Evolutionary conservation across 2,329 filamentous ascomycete species (phyloP).

Genomic region (Cucurbitaria berberidis): DNA sequence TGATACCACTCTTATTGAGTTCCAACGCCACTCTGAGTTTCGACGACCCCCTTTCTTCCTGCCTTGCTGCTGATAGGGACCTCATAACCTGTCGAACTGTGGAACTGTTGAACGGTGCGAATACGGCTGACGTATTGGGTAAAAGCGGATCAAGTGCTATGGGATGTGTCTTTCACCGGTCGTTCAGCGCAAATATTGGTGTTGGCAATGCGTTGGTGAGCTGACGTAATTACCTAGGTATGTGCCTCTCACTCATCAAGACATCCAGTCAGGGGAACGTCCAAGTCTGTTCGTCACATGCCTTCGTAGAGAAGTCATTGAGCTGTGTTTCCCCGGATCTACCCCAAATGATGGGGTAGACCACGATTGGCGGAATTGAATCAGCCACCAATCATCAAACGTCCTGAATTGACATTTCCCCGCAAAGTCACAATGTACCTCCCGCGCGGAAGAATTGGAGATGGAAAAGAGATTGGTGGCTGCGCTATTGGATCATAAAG

Average conservation of each 20-base stretch:
- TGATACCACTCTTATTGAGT: no score
- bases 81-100: no score
- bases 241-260: not conserved
- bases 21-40: no score
- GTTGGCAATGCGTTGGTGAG: not conserved
- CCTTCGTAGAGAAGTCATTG: no score
- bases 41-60: no score
- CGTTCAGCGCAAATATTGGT: not conserved
- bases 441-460: slow-evolving; percentile 9
- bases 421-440: slow-evolving; percentile 4
- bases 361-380: slow-evolving; percentile 4
- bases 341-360: slow-evolving; percentile 1
- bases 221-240: not conserved
- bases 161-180: no score
- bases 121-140: no score
- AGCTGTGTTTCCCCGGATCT: slow-evolving; percentile 10
- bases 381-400: slow-evolving; percentile 14
- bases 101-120: no score
- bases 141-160: no score
- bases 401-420: slow-evolving; percentile 3
- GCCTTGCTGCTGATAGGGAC: no score
- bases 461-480: not conserved
- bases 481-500: not conserved
- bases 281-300: no score
- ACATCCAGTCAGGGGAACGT: no score